Base-by-base conservation (phyloP, 257 asterid species). In the Gentiana straminea region DNA sequence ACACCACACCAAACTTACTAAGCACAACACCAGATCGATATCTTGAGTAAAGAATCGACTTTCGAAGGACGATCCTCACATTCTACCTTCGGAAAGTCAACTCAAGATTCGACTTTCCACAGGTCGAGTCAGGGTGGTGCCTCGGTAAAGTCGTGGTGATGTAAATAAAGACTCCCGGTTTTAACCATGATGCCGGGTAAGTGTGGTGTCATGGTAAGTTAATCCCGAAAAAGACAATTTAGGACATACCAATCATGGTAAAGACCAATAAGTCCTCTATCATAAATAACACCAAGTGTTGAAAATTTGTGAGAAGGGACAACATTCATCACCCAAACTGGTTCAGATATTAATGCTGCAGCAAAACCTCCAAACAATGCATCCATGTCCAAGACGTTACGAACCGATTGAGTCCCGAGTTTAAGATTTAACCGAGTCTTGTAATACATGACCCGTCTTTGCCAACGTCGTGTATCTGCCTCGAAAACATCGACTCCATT, bases 371-470 rank as follows among this genome's bases (percentile, higher is more conserved):
- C 95, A 58, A 88, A 88, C 65, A 85, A 77, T 5, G 99, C 99
- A 56, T 92, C 89, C 99, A 88, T 86, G 80, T 92, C 99, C 99
- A 92, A 83, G 72, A 86, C 89, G 58, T 92, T 92, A 52, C 99
- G 80, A 61, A 92, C 64, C 37, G 91, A 74, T 54, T 97, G 65
- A 56, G 93, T 83, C 66, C 99, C 97, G 51, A 92, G 60, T 66
- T 88, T 80, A 58, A 92, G 50, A 64, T 83, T 80, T 47, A 92
- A 69, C n/a, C 86, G 72, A 49, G 69, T 80, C 70, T 88, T 85
- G 76, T 92, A 92, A 74, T 83, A 83, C 62, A 93, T 71, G 38
- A 88, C 75, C 71, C 90, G 80, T 67, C 86, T 81, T 2, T 47
- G 55, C 99, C 97, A 92, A 63, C 95, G 77, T 55, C 81, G 70